These are phyloP conservation scores for Pyrrhoderma noxium DNA, from an alignment of 1,284 basidiomycete species.

Conservation along the genomic window DNA sequence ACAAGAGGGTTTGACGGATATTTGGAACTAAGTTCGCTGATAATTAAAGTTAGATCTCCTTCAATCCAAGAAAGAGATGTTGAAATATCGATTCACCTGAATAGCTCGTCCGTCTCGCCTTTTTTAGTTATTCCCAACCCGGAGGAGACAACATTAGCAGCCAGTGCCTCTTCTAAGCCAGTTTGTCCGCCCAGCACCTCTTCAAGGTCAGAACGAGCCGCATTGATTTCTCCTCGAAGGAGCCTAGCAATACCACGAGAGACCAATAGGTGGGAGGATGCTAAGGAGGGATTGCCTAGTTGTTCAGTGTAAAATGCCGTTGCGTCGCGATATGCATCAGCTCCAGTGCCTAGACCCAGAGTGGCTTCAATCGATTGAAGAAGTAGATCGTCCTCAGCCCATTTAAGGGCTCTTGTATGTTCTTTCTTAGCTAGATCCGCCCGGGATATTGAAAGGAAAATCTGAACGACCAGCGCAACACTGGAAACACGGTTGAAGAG, in stretches of 20 bases:
- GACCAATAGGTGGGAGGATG: conserved; percentile 69
- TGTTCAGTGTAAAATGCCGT: conserved; percentile 91
- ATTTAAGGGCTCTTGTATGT: conserved; percentile 72
- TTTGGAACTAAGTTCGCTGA: conserved; percentile 52
- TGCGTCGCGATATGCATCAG: conserved; percentile 63
- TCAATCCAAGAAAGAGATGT: conserved; percentile 11
- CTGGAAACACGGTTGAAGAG: conserved; percentile 34
- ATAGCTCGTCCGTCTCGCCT: conserved; percentile 55
- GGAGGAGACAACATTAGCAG: conserved; percentile 59
- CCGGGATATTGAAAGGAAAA: conserved; percentile 80
- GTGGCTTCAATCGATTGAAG: conserved; percentile 86
- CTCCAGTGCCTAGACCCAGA: conserved; percentile 75
- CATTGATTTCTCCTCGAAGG: conserved; percentile 71
- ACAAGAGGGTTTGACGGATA: conserved; percentile 65
- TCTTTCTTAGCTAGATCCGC: conserved; percentile 82
- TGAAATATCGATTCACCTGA: conserved; percentile 47
- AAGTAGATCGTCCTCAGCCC: conserved; percentile 85
- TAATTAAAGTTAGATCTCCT: neutral
- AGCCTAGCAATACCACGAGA: conserved; percentile 82
- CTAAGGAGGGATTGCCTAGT: conserved; percentile 75
- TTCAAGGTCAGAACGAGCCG: conserved; percentile 78
- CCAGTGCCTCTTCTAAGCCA: conserved; percentile 61
- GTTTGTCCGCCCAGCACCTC: conserved; percentile 49
- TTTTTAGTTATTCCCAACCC: conserved; percentile 54
- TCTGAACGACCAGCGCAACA: conserved; percentile 74